A percentile compares a stretch with the other conserved stretches of the same genome.
phyloP scores from a whole-genome alignment of 2,329 filamentous ascomycete species.

The Sporothrix schenckii region DNA sequence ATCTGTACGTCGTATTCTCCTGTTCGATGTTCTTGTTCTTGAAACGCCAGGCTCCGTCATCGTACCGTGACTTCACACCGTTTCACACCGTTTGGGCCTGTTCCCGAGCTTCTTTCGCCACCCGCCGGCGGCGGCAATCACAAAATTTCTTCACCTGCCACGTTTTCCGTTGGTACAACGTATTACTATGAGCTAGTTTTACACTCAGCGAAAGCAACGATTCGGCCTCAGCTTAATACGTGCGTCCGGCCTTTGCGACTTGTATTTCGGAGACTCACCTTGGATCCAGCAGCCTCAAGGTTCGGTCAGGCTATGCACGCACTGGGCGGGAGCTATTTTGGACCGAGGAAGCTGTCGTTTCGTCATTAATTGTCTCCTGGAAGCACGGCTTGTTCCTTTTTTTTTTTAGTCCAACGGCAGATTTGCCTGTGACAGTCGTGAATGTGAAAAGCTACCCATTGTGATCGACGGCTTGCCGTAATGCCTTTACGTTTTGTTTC shows the following conservation, averaged over 20 bases:
- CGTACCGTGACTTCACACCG: not conserved
- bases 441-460: not conserved
- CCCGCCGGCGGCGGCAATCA: constrained; percentile 3
- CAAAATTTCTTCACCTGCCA: constrained; percentile 21
- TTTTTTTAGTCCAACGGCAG: too few species aligned
- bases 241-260: not conserved
- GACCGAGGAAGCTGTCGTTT: constrained; percentile 15
- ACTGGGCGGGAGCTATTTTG: constrained; percentile 24
- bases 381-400: not conserved
- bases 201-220: too few species aligned
- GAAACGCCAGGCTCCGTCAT: not conserved
- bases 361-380: not conserved
- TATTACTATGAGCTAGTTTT: too few species aligned
- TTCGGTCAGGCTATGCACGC: constrained; percentile 9
- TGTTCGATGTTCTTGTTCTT: not conserved
- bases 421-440: constrained; percentile 22
- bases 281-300: not conserved
- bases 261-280: not conserved
- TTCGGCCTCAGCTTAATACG: not conserved
- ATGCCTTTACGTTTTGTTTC: not conserved
- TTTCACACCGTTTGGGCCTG: not conserved
- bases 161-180: constrained; percentile 12
- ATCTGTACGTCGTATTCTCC: not conserved
- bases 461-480: too few species aligned
- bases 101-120: constrained; percentile 22